These are phyloP conservation scores for Cinnamomum chago DNA, from an alignment of 164 flowering plant species.

Conservation along the genomic window DNA sequence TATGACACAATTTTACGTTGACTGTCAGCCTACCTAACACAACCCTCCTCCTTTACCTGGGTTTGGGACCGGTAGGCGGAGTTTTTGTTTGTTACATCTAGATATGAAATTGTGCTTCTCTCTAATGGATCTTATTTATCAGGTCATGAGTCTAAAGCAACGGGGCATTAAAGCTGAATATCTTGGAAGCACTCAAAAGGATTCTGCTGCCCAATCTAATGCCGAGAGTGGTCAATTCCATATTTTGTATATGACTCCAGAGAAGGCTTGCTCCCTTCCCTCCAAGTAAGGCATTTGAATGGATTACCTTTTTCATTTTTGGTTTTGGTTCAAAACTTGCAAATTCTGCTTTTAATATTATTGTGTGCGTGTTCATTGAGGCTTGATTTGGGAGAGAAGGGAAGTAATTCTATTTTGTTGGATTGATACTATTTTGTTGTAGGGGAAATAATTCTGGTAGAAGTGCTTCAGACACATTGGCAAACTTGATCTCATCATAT, in stretches of 20 bases:
- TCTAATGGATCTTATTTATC: background rate
- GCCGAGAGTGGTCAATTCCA: slow-evolving; percentile 47
- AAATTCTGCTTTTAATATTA: background rate
- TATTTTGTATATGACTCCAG: slow-evolving; percentile 59
- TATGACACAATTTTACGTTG: no score
- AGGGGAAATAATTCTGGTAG: no score
- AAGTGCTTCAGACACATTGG: no score
- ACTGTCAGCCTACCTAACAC: no score
- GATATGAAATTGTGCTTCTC: background rate
- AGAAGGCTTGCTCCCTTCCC: slow-evolving; percentile 43
- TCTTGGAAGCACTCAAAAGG: slow-evolving; percentile 46
- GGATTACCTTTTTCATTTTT: background rate
- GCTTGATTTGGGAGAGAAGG: background rate
- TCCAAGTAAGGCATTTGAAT: slow-evolving; percentile 26
- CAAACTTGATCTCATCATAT: no score
- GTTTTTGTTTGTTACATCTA: no score
- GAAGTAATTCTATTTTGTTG: background rate
- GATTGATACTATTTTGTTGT: no score
- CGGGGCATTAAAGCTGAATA: slow-evolving; percentile 53
- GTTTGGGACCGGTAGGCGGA: no score
- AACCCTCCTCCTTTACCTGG: no score
- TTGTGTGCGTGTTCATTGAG: background rate
- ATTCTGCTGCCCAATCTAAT: slow-evolving; percentile 29
- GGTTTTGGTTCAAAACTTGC: background rate
- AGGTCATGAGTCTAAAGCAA: slow-evolving; percentile 64